Evolutionary conservation across 1,139 yeast species (phyloP).

Genomic region (Hyphopichia buzzinii): DNA sequence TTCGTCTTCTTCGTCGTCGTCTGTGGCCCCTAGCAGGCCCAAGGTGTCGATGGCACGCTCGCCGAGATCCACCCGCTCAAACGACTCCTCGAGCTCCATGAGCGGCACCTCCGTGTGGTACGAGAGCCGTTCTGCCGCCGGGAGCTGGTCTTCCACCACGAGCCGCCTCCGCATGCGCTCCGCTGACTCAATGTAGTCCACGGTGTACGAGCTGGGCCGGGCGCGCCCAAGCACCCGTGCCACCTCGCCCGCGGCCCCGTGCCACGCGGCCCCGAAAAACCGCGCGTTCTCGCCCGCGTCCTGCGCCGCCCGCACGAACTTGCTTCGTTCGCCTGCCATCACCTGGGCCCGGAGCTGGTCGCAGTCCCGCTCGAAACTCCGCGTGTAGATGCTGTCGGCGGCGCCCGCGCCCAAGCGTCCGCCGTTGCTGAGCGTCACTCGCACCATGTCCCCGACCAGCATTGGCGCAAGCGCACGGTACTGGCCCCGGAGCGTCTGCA

Average conservation of each 20-base stretch:
- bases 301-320: slow-evolving; percentile 52
- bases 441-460: slow-evolving; percentile 33
- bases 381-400: slow-evolving; percentile 35
- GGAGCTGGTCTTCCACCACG: slow-evolving; percentile 49
- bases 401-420: slow-evolving; percentile 40
- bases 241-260: slow-evolving; percentile 46
- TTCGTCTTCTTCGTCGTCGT: slow-evolving; percentile 5
- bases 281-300: slow-evolving; percentile 62
- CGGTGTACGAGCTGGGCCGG: slow-evolving; percentile 49
- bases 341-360: slow-evolving; percentile 43
- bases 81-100: slow-evolving; percentile 17
- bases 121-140: slow-evolving; percentile 42
- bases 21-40: slow-evolving; percentile 20
- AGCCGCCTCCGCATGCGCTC: slow-evolving; percentile 63
- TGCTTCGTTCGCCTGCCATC: slow-evolving; percentile 46
- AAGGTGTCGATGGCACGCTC: slow-evolving; percentile 24
- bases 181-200: slow-evolving; percentile 67
- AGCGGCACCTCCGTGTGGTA: slow-evolving; percentile 42
- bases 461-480: slow-evolving; percentile 21
- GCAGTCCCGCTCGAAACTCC: slow-evolving; percentile 47
- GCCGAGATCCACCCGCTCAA: slow-evolving; percentile 6
- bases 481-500: slow-evolving; percentile 18
- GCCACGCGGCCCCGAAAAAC: slow-evolving; percentile 50
- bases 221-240: slow-evolving; percentile 67
- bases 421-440: slow-evolving; percentile 36